phyloP scores from a whole-genome alignment of 2,329 filamentous ascomycete genomes.

The Cryphonectria parasitica region DNA sequence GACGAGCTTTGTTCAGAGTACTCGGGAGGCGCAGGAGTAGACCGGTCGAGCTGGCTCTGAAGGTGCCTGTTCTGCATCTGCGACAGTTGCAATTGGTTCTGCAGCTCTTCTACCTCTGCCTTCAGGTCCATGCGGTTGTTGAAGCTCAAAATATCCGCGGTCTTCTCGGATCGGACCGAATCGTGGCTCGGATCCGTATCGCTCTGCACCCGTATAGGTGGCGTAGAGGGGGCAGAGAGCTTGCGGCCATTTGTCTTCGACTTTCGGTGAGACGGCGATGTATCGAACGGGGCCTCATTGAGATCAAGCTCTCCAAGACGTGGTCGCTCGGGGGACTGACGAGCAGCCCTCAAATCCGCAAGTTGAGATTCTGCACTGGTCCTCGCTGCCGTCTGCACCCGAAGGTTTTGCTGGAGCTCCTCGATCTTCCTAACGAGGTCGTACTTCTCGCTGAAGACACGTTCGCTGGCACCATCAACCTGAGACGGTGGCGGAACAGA shows the following conservation, averaged over 20 bases:
- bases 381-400: conserved; percentile 80
- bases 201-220: conserved; percentile 71
- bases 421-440: conserved; percentile 87
- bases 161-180: conserved; percentile 82
- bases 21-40: conserved; percentile 64
- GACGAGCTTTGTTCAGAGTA: conserved; percentile 76
- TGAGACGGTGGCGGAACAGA: conserved; percentile 65
- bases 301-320: conserved; percentile 86
- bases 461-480: conserved; percentile 63
- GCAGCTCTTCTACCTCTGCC: conserved; percentile 86
- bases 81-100: conserved; percentile 90
- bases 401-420: conserved; percentile 83
- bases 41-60: conserved; percentile 80
- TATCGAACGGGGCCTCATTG: conserved; percentile 75
- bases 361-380: conserved; percentile 83
- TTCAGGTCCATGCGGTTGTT: conserved; percentile 91
- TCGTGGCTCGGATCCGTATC: conserved; percentile 59
- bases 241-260: conserved; percentile 57
- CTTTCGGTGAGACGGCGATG: conserved; percentile 74
- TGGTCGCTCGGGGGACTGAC: conserved; percentile 73
- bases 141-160: conserved; percentile 79
- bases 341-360: conserved; percentile 73
- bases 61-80: conserved; percentile 96
- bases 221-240: conserved; percentile 77
- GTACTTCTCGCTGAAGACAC: conserved; percentile 72